Conservation (phyloP, 805 yeast genomes). For the Candida fluviatilis region DNA sequence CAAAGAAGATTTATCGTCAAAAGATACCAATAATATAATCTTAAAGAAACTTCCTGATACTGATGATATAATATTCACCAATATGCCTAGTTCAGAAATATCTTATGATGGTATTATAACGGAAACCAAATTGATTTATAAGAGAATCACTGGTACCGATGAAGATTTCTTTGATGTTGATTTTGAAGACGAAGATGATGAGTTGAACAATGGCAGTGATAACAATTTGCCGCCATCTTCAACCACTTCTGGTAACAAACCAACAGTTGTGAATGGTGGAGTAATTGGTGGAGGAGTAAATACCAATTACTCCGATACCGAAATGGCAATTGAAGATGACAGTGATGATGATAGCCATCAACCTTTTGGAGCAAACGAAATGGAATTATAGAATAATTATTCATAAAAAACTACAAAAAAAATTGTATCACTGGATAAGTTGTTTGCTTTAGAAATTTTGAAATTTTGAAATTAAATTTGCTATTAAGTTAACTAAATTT, state of each 20-base stretch:
- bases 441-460: no score
- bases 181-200: slow-evolving; percentile 89
- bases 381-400: slow-evolving; percentile 29
- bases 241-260: slow-evolving; percentile 2
- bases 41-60: slow-evolving; percentile 29
- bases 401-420: neutral
- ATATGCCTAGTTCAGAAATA: slow-evolving; percentile 79
- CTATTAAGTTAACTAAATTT: no score
- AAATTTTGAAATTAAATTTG: no score
- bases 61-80: slow-evolving; percentile 42
- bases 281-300: slow-evolving; percentile 12
- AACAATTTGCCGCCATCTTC: neutral
- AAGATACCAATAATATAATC: slow-evolving; percentile 18
- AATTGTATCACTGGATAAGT: neutral
- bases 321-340: slow-evolving; percentile 15
- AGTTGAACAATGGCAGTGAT: slow-evolving; percentile 13
- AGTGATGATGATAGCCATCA: slow-evolving; percentile 34
- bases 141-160: slow-evolving; percentile 81
- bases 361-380: slow-evolving; percentile 42
- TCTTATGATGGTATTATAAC: slow-evolving; percentile 89
- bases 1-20: slow-evolving; percentile 11
- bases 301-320: slow-evolving; percentile 4
- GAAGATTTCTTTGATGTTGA: slow-evolving; percentile 96
- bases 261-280: slow-evolving; percentile 12
- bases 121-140: slow-evolving; percentile 72